Conservation (phyloP, 176 grass and related monocot genomes). For the Bonia amplexicaulis region DNA sequence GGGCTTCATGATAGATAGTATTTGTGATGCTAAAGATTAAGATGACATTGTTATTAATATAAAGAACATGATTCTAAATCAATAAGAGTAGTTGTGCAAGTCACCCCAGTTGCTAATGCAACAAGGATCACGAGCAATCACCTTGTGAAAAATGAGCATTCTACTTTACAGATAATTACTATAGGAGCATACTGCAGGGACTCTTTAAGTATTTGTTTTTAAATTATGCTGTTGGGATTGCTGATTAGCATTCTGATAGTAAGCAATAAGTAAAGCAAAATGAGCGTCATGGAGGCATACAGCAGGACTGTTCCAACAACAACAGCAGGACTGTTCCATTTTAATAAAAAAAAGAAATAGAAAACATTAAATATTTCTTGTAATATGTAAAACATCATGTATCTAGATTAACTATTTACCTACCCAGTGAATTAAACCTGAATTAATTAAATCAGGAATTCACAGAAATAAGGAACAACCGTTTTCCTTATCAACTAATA, state of each 20-base stretch:
- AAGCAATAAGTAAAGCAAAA: neutral
- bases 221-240: neutral
- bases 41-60: neutral
- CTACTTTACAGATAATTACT: neutral
- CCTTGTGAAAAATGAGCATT: neutral
- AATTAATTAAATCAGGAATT: neutral
- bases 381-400: conserved; percentile 10
- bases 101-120: conserved; percentile 1
- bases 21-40: conserved; percentile 51
- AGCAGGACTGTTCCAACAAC: neutral
- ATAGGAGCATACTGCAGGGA: neutral
- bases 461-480: neutral
- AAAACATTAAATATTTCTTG: neutral
- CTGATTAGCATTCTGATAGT: neutral
- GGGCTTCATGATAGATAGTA: conserved; percentile 54
- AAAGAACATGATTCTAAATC: neutral
- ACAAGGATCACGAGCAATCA: conserved; percentile 11
- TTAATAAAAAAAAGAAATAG: neutral
- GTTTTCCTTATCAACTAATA: conserved; percentile 11
- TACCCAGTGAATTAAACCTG: neutral
- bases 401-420: neutral
- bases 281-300: neutral
- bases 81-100: neutral
- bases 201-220: neutral
- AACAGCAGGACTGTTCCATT: neutral